Evolutionary conservation across 176 grass and related monocot species (phyloP), one percentile per base, ranked within the genome.

Genomic region (Poa pratensis): DNA sequence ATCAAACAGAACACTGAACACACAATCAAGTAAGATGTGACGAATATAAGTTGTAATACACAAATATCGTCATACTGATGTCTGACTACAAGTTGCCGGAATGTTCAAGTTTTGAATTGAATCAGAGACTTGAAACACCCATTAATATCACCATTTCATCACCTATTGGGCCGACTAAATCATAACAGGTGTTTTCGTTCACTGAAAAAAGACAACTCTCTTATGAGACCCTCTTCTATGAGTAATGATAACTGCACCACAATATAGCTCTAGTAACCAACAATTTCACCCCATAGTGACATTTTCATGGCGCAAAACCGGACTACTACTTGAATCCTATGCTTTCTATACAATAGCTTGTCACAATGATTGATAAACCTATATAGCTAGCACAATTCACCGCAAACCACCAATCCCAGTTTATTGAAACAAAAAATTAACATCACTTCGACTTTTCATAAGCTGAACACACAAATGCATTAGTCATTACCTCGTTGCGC

Each of bases 401-500:
- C 22, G 5, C 22, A 82, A 27, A 72, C 8, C 55, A 24, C 23
- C 7, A 75, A 84, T 13, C 15, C 76, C 54, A 71, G 70, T 58
- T 78, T 66, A 77, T 10, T 49, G 24, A 16, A 20, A 39, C 14
- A 30, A 73, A 40, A 80, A 12, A 15, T 11, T 55, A 73, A 52
- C 35, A 43, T 18, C 83, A 73, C 18, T 35, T 37, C 24, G 72
- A n/a, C 0, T 53, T 61, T 80, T 22, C 35, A 65, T 71, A 26
- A 45, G 23, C 14, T 51, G 51, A 74, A 30, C 61, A 79, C 16
- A 62, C 66, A 91, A 71, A 70, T 79, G 42, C 12, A 60, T 73
- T 95, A 98, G 7, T 75, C 55, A 60, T 77, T 95, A 98, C 96
- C 96, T 98, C 96, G 13, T 51, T 89, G 45, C 86, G 89, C 79